Conservation (phyloP, 1,139 yeast species). For the Wickerhamomyces sp. region DNA sequence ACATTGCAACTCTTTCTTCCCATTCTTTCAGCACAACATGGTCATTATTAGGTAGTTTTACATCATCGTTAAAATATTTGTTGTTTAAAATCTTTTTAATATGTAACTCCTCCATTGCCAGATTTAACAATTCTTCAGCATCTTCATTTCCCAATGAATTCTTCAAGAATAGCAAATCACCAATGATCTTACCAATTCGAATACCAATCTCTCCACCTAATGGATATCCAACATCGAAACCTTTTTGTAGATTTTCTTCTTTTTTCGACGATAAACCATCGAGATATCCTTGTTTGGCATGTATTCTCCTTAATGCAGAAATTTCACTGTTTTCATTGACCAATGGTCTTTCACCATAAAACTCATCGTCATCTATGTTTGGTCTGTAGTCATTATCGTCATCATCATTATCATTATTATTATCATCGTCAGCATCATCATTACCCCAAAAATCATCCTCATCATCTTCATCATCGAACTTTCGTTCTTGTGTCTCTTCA, state of each 20-base stretch:
- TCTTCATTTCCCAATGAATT: slow-evolving; percentile 17
- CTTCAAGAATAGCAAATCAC: slow-evolving; percentile 30
- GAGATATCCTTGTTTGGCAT: slow-evolving; percentile 75
- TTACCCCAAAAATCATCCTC: slow-evolving; percentile 40
- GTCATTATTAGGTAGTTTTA: slow-evolving; percentile 31
- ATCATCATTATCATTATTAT: slow-evolving; percentile 30
- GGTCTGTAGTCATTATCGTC: slow-evolving; percentile 9
- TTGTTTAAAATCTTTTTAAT: slow-evolving; percentile 46
- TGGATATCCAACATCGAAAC: slow-evolving; percentile 79
- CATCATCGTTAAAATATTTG: slow-evolving; percentile 45
- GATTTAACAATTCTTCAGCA: slow-evolving; percentile 20
- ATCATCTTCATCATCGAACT: too few relatives aligned
- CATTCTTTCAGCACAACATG: slow-evolving; percentile 21
- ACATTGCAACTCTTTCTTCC: neutral
- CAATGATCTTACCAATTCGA: slow-evolving; percentile 62
- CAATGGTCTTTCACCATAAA: slow-evolving; percentile 16
- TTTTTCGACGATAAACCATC: slow-evolving; percentile 76
- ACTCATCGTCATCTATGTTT: slow-evolving; percentile 16
- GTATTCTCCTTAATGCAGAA: slow-evolving; percentile 49
- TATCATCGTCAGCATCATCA: too few relatives aligned
- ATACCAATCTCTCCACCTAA: slow-evolving; percentile 68
- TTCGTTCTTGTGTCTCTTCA: slow-evolving; percentile 3
- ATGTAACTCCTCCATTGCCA: slow-evolving; percentile 45
- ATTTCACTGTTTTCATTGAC: slow-evolving; percentile 22
- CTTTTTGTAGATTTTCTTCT: slow-evolving; percentile 65